phyloP scores from a whole-genome alignment of 2,329 filamentous ascomycete genomes.

The Fusarium robinianum region DNA sequence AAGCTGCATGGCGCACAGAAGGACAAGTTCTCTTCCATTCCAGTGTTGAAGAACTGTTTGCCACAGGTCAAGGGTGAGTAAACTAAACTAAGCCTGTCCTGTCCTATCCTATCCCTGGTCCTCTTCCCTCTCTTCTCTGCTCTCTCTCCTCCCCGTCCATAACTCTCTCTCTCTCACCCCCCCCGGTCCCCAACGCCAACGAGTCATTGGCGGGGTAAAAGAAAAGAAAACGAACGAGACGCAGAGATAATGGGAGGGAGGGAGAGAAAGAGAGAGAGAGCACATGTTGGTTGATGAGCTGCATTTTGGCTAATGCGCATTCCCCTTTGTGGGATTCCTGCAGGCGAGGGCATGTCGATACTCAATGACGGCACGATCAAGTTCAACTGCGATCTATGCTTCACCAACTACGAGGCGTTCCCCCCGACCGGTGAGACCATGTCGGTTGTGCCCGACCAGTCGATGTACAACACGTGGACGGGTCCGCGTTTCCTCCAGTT shows the following conservation, averaged over 20 bases:
- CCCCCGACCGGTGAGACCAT: conserved; percentile 55
- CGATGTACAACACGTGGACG: conserved; percentile 50
- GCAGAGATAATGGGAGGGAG: too few relatives aligned
- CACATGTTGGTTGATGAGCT: background rate
- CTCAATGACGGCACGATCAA: conserved; percentile 58
- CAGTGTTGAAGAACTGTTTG: conserved; percentile 56
- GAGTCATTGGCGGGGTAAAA: too few relatives aligned
- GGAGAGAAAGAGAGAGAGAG: too few relatives aligned
- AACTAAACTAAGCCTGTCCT: too few relatives aligned
- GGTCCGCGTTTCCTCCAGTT: conserved; percentile 44
- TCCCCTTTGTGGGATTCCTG: background rate
- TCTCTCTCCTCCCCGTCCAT: too few relatives aligned
- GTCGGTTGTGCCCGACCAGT: conserved; percentile 52
- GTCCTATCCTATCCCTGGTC: too few relatives aligned
- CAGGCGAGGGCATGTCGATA: conserved; percentile 50
- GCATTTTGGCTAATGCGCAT: conserved; percentile 8
- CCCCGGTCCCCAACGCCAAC: too few relatives aligned
- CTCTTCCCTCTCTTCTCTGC: too few relatives aligned
- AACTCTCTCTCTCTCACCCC: too few relatives aligned
- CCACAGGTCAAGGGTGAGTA: conserved; percentile 48
- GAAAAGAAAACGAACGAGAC: too few relatives aligned
- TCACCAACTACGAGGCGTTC: conserved; percentile 57
- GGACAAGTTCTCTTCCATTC: conserved; percentile 53
- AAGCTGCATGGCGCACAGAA: conserved; percentile 50
- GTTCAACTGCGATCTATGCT: conserved; percentile 63